Percentiles rank a stretch among this genome's conserved stretches.
These are phyloP conservation scores for Populus nigra DNA, from an alignment of 345 rosid species.

Conservation along the genomic window DNA sequence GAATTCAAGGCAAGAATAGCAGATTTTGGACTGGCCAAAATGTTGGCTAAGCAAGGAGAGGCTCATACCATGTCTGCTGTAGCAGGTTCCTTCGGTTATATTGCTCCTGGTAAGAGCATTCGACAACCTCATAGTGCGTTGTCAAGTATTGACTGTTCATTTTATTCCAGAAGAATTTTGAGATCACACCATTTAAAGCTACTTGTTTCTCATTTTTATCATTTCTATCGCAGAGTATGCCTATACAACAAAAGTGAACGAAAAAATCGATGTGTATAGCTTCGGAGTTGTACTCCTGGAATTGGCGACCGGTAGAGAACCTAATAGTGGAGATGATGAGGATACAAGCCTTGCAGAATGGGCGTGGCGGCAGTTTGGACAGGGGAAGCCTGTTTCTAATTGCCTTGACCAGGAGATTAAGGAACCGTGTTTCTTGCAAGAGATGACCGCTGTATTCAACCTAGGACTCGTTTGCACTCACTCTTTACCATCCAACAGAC, in stretches of 20 bases:
- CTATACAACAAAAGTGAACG: constrained; percentile 70
- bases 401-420: constrained; percentile 57
- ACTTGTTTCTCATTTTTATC: constrained; percentile 6
- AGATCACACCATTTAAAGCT: not conserved
- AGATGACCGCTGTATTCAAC: constrained; percentile 61
- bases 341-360: constrained; percentile 73
- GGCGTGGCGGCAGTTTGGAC: constrained; percentile 66
- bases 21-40: constrained; percentile 88
- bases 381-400: constrained; percentile 44
- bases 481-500: constrained; percentile 51
- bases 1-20: constrained; percentile 74
- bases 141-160: not conserved
- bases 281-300: constrained; percentile 90
- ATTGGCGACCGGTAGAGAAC: constrained; percentile 74
- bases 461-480: constrained; percentile 69
- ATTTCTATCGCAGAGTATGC: constrained; percentile 57
- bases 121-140: not conserved
- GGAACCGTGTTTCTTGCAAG: constrained; percentile 42
- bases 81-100: constrained; percentile 86
- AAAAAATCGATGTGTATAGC: constrained; percentile 83
- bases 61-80: constrained; percentile 75
- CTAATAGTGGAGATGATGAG: constrained; percentile 67
- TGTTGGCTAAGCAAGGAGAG: constrained; percentile 58
- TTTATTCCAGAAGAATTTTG: not conserved
- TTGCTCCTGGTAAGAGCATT: constrained; percentile 73